These are phyloP conservation scores for Blakeslea trispora DNA, from an alignment of 371 early-diverging fungal species.

Conservation along the genomic window DNA sequence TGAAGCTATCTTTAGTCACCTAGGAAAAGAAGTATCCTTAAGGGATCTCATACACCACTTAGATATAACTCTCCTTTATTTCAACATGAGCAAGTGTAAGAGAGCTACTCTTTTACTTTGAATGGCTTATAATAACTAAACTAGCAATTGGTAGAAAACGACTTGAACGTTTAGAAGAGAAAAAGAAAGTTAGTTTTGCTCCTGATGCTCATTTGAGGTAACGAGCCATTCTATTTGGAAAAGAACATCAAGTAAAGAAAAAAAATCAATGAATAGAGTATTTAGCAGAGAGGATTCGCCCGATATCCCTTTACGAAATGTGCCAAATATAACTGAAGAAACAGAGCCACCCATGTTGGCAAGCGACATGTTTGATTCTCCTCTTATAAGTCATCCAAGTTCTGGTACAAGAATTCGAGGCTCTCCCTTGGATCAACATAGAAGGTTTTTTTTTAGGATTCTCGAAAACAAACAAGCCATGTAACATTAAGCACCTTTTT, in stretches of 20 bases:
- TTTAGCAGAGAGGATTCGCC: constrained; percentile 11
- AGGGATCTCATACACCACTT: constrained; percentile 7
- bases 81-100: constrained; percentile 18
- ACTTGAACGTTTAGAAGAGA: constrained; percentile 4
- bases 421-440: constrained; percentile 1
- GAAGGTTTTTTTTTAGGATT: not conserved
- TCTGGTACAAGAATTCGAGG: constrained; percentile 3
- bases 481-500: too few relatives aligned
- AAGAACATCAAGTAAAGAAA: too few relatives aligned
- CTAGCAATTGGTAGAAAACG: constrained; percentile 5
- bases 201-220: constrained; percentile 11
- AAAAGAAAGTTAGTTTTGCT: constrained; percentile 18
- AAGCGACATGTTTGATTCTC: constrained; percentile 7
- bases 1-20: constrained; percentile 7
- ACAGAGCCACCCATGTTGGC: not conserved
- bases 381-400: not conserved
- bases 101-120: not conserved
- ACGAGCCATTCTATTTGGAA: not conserved
- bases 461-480: too few relatives aligned
- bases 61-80: constrained; percentile 15
- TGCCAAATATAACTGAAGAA: constrained; percentile 7
- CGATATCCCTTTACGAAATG: not conserved
- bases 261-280: constrained; percentile 8
- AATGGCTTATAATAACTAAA: too few relatives aligned
- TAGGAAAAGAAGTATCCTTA: constrained; percentile 9